Percentiles rank a stretch among this genome's conserved stretches.
phyloP scores from a whole-genome alignment of 768 basidiomycete genomes.

The Mycena vulgaris region DNA sequence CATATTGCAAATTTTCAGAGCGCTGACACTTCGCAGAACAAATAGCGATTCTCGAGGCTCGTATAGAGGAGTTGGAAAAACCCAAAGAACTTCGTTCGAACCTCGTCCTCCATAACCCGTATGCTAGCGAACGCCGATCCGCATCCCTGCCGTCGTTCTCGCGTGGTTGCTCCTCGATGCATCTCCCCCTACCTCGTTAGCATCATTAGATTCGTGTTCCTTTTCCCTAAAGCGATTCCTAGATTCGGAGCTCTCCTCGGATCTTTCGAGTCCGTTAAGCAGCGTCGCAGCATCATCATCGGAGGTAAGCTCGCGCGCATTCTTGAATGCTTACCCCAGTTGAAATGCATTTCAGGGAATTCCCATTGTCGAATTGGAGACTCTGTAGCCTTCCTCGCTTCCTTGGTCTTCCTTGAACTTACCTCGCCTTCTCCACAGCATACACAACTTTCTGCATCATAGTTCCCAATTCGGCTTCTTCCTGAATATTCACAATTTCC shows the following conservation, averaged over 20 bases:
- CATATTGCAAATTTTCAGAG: too few relatives aligned
- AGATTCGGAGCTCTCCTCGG: constrained; percentile 24
- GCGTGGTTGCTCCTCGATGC: constrained; percentile 7
- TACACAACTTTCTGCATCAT: constrained; percentile 38
- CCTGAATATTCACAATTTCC: constrained; percentile 56
- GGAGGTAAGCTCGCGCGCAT: not conserved
- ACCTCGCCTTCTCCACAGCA: constrained; percentile 14
- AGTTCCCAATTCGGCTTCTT: constrained; percentile 62
- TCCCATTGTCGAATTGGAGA: constrained; percentile 26
- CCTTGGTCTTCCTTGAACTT: not conserved
- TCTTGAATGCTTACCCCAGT: not conserved
- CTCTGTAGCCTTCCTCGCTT: constrained; percentile 20
- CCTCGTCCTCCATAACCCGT: constrained; percentile 45
- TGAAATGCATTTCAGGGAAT: constrained; percentile 2
- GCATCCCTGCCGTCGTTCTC: constrained; percentile 30
- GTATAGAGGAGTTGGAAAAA: constrained; percentile 53
- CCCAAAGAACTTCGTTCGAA: constrained; percentile 37
- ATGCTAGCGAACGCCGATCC: constrained; percentile 30
- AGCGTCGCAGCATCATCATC: not conserved
- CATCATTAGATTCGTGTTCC: not conserved
- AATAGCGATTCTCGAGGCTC: constrained; percentile 53
- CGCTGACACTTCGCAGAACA: constrained; percentile 44
- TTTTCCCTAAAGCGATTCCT: not conserved
- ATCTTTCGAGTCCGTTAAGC: constrained; percentile 2
- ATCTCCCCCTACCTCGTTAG: constrained; percentile 27